Evolutionary conservation across 495 filamentous ascomycete species (phyloP), one percentile per base, ranked within the genome.

Genomic region (Neurospora terricola): DNA sequence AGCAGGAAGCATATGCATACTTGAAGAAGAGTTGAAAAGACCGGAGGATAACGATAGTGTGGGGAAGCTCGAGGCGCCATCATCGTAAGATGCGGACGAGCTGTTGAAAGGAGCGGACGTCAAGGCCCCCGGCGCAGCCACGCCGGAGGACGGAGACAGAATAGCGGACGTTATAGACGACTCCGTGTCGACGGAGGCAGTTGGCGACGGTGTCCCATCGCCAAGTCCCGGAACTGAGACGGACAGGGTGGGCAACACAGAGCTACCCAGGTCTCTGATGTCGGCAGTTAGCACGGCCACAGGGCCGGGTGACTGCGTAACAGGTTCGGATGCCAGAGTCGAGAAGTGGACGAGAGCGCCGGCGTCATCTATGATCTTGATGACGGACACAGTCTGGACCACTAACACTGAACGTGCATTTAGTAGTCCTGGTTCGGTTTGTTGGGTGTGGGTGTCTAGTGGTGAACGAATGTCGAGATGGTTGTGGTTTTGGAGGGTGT

Each of bases 101-200:
- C 74, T 81, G 76, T 78, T 81, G 54, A 79, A 87, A 85, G 80
- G 84, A 86, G 83, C 72, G 85, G 85, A 85, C 77, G 86, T 84
- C 80, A 85, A 77, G 14, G 77, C 72, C 72, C 73, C 78, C 54
- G 69, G 38, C 54, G 54, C 54, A 66, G 54, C 27, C 12, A 62
- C 54, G 72, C 70, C 69, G 16, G 74, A 72, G 70, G 72, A 62
- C 73, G 72, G 37, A 42, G 80, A 77, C 73, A 73, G 34, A 23
- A 69, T 54, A 36, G 74, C 12, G 40, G 75, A 70, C 36, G 73
- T 45, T 12, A 54, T 27, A 34, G 42, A 30, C 12, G 73, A 38
- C 48, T 73, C 77, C 27, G 77, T 62, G 75, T 71, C 39, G 45
- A 72, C 72, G 71, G 76, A 69, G 45, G 77, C 54, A 34, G 76